Evolutionary conservation across 768 basidiomycete genomes (phyloP).

Genomic region (Amyloporia xantha): DNA sequence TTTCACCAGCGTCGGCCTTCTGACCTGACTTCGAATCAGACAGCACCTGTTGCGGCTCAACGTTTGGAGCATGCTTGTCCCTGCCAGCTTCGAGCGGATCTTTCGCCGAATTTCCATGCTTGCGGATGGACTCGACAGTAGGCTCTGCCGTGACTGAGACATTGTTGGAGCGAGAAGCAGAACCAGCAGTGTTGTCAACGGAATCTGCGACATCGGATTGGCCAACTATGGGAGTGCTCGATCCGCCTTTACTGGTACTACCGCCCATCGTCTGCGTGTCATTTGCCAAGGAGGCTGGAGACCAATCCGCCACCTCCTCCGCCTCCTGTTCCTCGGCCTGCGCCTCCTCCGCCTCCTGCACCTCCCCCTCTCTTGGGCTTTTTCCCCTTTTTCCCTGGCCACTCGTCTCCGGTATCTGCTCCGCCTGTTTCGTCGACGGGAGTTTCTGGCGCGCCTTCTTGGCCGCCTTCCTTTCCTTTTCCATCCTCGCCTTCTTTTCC

Average conservation of each 20-base stretch:
- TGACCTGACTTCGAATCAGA: too few species aligned
- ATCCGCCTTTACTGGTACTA: slow-evolving; percentile 4
- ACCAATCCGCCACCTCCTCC: not conserved
- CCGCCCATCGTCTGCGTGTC: not conserved
- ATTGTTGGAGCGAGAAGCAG: too few species aligned
- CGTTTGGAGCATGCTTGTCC: too few species aligned
- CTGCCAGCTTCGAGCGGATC: not conserved
- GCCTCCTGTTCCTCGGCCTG: not conserved
- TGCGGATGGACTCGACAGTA: too few species aligned
- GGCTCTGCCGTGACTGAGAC: too few species aligned
- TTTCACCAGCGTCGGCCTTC: too few species aligned
- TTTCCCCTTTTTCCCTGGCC: not conserved
- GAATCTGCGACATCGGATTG: not conserved
- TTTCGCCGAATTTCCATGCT: too few species aligned
- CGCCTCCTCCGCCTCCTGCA: not conserved
- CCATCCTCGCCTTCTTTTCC: not conserved
- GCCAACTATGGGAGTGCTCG: not conserved
- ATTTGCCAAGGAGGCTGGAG: too few species aligned
- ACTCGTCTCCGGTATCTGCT: too few species aligned
- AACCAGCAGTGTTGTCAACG: too few species aligned
- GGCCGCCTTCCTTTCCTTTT: slow-evolving; percentile 1
- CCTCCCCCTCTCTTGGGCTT: not conserved
- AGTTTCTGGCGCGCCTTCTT: not conserved
- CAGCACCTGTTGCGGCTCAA: too few species aligned
- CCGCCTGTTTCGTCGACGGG: not conserved